Evolutionary conservation across 805 yeast genomes (phyloP).

Genomic region (Priceomyces carsonii): DNA sequence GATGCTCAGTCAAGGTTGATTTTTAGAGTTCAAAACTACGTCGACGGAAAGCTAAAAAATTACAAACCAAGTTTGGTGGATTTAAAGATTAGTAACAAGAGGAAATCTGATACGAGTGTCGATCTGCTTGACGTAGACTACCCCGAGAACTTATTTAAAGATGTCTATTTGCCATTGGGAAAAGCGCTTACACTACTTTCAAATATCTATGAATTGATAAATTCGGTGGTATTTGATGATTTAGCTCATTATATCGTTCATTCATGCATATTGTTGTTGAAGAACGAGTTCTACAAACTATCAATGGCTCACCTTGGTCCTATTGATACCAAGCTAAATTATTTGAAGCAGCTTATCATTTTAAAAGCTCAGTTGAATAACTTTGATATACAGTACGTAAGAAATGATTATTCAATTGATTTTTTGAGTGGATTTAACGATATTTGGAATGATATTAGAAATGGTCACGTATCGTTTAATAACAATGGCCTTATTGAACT

Average conservation of each 20-base stretch:
- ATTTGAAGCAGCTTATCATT: slow-evolving; percentile 69
- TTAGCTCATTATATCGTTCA: slow-evolving; percentile 86
- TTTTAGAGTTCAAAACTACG: slow-evolving; percentile 71
- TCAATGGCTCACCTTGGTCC: slow-evolving; percentile 49
- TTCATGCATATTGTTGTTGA: slow-evolving; percentile 65
- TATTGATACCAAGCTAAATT: slow-evolving; percentile 62
- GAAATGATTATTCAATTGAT: slow-evolving; percentile 74
- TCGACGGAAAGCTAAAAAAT: slow-evolving; percentile 65
- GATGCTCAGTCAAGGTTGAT: slow-evolving; percentile 81
- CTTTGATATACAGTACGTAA: slow-evolving; percentile 77
- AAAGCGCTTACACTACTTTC: slow-evolving; percentile 69
- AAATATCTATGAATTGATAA: slow-evolving; percentile 76
- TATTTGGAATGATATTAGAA: slow-evolving; percentile 37
- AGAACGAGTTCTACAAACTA: slow-evolving; percentile 48
- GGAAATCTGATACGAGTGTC: slow-evolving; percentile 13
- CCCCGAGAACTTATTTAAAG: slow-evolving; percentile 37
- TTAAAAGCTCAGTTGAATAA: slow-evolving; percentile 66
- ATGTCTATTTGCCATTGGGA: slow-evolving; percentile 70
- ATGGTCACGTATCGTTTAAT: slow-evolving; percentile 47
- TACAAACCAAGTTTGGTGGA: slow-evolving; percentile 72
- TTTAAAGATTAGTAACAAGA: slow-evolving; percentile 54
- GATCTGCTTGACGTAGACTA: slow-evolving; percentile 32
- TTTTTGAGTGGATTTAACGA: slow-evolving; percentile 68
- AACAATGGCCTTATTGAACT: slow-evolving; percentile 45
- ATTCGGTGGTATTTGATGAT: slow-evolving; percentile 80